Evolutionary conservation across 2,329 filamentous ascomycete species (phyloP), one percentile per base, ranked within the genome.

Genomic region (Coniosporium tulheliwenetii): DNA sequence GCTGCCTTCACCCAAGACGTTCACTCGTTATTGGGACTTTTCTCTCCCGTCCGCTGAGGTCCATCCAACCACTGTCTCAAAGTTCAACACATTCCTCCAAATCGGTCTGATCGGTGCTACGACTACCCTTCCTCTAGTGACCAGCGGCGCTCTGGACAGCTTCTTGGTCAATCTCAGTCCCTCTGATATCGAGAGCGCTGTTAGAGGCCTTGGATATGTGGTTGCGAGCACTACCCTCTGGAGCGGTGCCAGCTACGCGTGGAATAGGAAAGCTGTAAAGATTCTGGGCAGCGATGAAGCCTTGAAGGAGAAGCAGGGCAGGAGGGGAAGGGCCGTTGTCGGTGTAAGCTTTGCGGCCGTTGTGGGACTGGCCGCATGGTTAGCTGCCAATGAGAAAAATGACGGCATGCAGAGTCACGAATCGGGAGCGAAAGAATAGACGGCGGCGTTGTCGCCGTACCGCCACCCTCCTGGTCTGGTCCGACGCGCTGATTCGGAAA

Each of bases 21-120:
- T 95, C 61, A 64, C 73, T 13, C 71, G 91, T 13, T 98, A 96
- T 62, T 98, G 91, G 91, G 91, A 98, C 62, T 96, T 98, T 56
- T 89, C 83, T 2, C 71, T 98, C 10, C 91, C 85, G 2, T 84
- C 79, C 33, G 85, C 85, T 2, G 84, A 91, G 61, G 85, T 93
- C 5, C 80, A 77, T 44, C 85, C 85, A 1, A 91, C 85, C 0
- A 80, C 73, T 1, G 84, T 93, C 45, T 86, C 81, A 62, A 93
- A 93, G 52, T 61, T 86, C 61, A 98, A 98, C 62, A 98, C 91
- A 0, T 86, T 93, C 36, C 64, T 96, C 50, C 91, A 98, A 59
- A 67, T 98, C 14, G 77, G 79, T 4, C 71, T 98, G 10, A 82
- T 98, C 52, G 89, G 87, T 13, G 73, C 80, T 9, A 87, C 86